Percentiles rank a stretch among this genome's conserved stretches.
phyloP scores from a whole-genome alignment of 768 basidiomycete genomes.

The Mycena olivaceomarginata region DNA sequence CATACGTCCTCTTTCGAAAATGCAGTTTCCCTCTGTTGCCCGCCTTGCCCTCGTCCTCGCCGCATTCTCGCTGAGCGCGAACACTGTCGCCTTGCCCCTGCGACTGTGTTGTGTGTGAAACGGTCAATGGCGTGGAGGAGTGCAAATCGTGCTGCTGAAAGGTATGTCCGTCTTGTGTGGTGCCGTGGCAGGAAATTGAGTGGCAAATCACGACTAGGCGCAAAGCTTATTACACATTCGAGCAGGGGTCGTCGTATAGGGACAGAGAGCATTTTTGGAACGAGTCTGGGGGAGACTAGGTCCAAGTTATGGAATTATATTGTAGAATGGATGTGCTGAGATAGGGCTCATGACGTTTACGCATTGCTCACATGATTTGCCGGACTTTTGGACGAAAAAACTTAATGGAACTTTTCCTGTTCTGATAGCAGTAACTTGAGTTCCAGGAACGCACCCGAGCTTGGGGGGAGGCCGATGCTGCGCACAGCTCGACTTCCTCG shows the following conservation, averaged over 20 bases:
- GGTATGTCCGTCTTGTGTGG: background rate
- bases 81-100: too few relatives aligned
- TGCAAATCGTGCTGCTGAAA: too few relatives aligned
- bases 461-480: too few relatives aligned
- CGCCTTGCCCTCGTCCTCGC: too few relatives aligned
- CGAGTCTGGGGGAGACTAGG: background rate
- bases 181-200: slow-evolving; percentile 5
- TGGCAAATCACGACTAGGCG: slow-evolving; percentile 8
- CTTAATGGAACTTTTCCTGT: background rate
- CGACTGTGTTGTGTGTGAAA: too few relatives aligned
- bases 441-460: too few relatives aligned
- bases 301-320: background rate
- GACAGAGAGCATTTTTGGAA: background rate
- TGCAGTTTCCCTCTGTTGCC: too few relatives aligned
- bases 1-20: too few relatives aligned
- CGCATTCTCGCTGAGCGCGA: too few relatives aligned
- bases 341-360: background rate
- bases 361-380: background rate
- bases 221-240: slow-evolving; percentile 3
- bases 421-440: too few relatives aligned
- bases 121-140: too few relatives aligned
- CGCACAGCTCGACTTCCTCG: too few relatives aligned
- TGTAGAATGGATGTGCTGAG: slow-evolving; percentile 1
- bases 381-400: background rate
- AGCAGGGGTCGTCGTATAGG: background rate